A percentile compares a stretch with the other conserved stretches of the same genome.
These are phyloP conservation scores for Colletotrichum kahawae DNA, from an alignment of 2,329 filamentous ascomycete species.

Conservation along the genomic window DNA sequence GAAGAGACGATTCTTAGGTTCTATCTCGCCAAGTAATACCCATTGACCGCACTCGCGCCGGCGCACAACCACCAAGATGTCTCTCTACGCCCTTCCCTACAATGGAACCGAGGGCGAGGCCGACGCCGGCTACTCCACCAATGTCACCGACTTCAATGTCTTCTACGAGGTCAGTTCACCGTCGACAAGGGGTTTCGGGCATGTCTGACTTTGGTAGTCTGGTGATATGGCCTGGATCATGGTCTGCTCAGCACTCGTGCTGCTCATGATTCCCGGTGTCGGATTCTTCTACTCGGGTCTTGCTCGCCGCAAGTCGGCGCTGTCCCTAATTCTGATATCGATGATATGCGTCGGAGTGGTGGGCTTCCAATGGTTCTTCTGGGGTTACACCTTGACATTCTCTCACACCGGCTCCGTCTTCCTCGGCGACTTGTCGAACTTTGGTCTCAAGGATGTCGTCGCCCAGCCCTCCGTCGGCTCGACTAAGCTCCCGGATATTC, in stretches of 20 bases:
- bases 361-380: conserved; percentile 95
- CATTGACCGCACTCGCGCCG: conserved; percentile 1
- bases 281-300: conserved; percentile 95
- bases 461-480: conserved; percentile 78
- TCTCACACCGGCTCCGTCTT: conserved; percentile 79
- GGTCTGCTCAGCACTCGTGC: conserved; percentile 76
- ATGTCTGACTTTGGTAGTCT: conserved; percentile 50
- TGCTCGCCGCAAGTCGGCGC: conserved; percentile 84
- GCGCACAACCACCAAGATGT: conserved; percentile 31
- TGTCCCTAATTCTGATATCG: conserved; percentile 85
- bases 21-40: background rate
- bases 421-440: conserved; percentile 81
- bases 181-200: background rate
- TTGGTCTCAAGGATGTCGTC: conserved; percentile 80
- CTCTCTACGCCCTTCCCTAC: conserved; percentile 44
- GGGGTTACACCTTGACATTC: conserved; percentile 88
- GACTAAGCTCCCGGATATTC: conserved; percentile 74
- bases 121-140: conserved; percentile 55
- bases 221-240: conserved; percentile 87
- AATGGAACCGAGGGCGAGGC: conserved; percentile 55
- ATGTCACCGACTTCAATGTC: conserved; percentile 76
- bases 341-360: conserved; percentile 82
- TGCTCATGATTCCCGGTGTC: conserved; percentile 93
- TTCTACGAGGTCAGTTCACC: conserved; percentile 73
- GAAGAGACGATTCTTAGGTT: background rate